These are phyloP conservation scores for Hyaloscypha finlandica DNA, from an alignment of 495 filamentous ascomycete species.

Conservation along the genomic window DNA sequence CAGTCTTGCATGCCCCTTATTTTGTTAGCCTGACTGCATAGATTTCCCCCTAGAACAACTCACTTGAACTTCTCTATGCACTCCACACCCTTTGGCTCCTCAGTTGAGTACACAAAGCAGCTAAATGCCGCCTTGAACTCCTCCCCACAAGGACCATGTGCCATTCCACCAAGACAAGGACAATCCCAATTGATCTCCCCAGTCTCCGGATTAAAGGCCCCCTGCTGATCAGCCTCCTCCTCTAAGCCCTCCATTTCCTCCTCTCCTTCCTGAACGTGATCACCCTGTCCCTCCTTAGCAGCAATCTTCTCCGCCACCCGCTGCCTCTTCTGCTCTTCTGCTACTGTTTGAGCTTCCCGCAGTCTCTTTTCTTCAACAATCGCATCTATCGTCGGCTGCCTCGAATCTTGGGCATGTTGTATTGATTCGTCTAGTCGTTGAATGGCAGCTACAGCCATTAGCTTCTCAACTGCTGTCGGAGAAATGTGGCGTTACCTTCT, in stretches of 20 bases:
- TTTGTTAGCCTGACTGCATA: conserved; percentile 30
- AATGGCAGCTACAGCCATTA: conserved; percentile 26
- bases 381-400: conserved; percentile 51
- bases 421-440: conserved; percentile 30
- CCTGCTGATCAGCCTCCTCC: conserved; percentile 79
- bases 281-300: conserved; percentile 25
- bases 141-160: conserved; percentile 92
- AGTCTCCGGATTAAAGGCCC: conserved; percentile 96
- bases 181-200: conserved; percentile 99
- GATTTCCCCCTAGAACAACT: conserved; percentile 31
- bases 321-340: conserved; percentile 31
- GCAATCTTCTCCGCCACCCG: conserved; percentile 22
- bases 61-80: conserved; percentile 99
- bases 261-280: conserved; percentile 22
- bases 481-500: conserved; percentile 52
- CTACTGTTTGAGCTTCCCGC: conserved; percentile 36
- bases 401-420: conserved; percentile 34
- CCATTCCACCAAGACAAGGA: conserved; percentile 97
- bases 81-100: conserved; percentile 98
- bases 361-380: conserved; percentile 51
- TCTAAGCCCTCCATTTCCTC: conserved; percentile 61
- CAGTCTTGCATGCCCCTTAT: conserved; percentile 91
- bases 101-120: conserved; percentile 92
- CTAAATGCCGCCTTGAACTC: conserved; percentile 93
- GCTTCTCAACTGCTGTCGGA: not conserved